These are phyloP conservation scores for Exutisphaerella laricina DNA, from an alignment of 2,329 filamentous ascomycete genomes.

Conservation along the genomic window DNA sequence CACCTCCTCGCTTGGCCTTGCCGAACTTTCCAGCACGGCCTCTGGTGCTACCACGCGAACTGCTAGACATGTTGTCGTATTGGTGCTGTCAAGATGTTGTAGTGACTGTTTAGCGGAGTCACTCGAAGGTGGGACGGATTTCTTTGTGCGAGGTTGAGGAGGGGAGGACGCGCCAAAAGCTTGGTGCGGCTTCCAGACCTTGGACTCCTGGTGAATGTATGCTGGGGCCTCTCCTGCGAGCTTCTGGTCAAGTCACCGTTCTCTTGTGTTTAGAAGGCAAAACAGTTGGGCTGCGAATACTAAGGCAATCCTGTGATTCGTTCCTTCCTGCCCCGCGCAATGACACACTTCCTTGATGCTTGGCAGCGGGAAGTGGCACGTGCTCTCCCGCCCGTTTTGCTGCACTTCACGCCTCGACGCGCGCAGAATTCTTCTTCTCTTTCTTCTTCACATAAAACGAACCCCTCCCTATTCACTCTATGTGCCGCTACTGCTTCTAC, in stretches of 20 bases:
- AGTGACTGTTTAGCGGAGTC: conserved; percentile 3
- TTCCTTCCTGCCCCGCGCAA: conserved; percentile 6
- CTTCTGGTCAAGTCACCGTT: conserved; percentile 9
- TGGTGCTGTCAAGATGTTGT: conserved; percentile 14
- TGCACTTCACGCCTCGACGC: conserved; percentile 43
- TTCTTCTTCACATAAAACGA: conserved; percentile 37
- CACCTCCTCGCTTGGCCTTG: conserved; percentile 89
- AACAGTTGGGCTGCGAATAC: conserved; percentile 1
- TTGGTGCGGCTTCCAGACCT: no score
- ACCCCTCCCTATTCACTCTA: conserved; percentile 62
- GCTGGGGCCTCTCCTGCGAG: neutral
- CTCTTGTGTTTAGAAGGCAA: neutral
- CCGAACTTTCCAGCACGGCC: conserved; percentile 90
- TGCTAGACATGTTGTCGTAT: conserved; percentile 45
- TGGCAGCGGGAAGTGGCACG: conserved; percentile 6
- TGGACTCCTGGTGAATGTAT: neutral
- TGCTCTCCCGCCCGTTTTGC: conserved; percentile 23
- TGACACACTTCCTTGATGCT: neutral
- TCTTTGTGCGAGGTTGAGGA: conserved; percentile 1
- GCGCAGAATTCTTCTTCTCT: conserved; percentile 23
- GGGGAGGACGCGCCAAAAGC: no score
- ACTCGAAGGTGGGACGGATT: neutral
- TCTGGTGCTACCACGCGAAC: conserved; percentile 39
- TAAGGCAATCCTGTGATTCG: conserved; percentile 5
- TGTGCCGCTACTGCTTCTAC: conserved; percentile 49